Evolutionary conservation across 2,329 filamentous ascomycete species (phyloP), one percentile per base, ranked within the genome.

Genomic region (Epichloe aotearoae): DNA sequence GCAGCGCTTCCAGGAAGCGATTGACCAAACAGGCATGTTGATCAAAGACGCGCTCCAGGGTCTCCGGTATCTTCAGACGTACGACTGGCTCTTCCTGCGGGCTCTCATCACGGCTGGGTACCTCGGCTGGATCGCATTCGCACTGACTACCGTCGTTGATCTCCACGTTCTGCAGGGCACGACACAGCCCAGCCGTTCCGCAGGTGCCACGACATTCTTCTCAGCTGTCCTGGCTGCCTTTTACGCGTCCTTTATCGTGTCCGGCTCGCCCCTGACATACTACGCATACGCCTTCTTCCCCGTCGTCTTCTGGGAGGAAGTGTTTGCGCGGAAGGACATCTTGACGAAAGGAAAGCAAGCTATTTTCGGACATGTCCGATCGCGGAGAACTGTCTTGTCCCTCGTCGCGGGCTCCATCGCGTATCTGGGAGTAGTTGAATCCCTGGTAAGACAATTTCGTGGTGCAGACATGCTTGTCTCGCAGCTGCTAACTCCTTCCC

Each of bases 71-170:
- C 76, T 98, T 26, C 93, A 98, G 67, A 98, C 90, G 0, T 98
- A 98, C 61, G 93, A 98, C 69, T 98, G 93, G 93, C 75, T 98
- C 2, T 98, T 98, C 68, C 71, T 98, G 37, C 79, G 93, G 53
- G 85, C 88, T 2, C 74, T 98, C 46, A 85, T 98, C 53, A 96
- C 93, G 2, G 64, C 86, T 12, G 93, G 93, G n/a, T 98, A 97
- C 61, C 70, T 97, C 7, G 93, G 93, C 19, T 98, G 91, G 91
- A 94, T 97, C 62, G 84, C 86, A 1, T 98, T 90, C 66, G 88
- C 90, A 2, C 72, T 95, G 47, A 93, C 88, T 1, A 94, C 85
- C 0, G 89, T 97, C 46, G 76, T 97, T 54, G 86, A 95, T 30
- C 30, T 30, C 30, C 62, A 41, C 33, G 37, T 48, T 48, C 30